Evolutionary conservation across 148 eudicot genomes (phyloP).

Genomic region (Bassia scoparia): DNA sequence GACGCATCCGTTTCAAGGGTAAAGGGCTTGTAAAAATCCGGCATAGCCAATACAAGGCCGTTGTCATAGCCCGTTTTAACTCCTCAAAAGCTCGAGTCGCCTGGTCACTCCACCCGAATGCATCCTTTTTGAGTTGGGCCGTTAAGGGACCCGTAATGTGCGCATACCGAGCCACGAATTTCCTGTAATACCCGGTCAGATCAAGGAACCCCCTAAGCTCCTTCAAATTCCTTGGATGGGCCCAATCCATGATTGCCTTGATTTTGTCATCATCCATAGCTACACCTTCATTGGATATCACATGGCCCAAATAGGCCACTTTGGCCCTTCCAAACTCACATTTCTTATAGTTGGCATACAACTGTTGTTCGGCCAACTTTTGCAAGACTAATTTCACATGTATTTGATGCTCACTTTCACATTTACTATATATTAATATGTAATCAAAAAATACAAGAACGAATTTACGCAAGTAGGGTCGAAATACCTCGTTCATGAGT

Average conservation of each 20-base stretch:
- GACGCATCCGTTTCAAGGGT: no score
- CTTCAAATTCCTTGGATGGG: neutral
- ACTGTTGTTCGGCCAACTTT: neutral
- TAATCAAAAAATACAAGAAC: neutral
- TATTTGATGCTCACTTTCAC: neutral
- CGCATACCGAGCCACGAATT: neutral
- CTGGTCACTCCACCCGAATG: neutral
- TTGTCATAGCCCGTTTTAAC: no score
- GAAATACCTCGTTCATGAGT: neutral
- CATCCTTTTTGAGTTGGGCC: neutral
- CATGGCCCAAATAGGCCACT: neutral
- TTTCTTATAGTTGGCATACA: neutral
- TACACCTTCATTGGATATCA: neutral
- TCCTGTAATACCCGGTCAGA: no score
- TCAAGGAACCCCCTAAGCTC: no score
- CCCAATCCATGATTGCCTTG: neutral
- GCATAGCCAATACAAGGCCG: neutral
- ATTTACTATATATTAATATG: neutral
- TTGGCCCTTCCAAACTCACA: neutral
- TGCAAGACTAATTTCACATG: neutral
- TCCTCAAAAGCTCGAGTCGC: neutral
- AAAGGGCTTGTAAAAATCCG: neutral
- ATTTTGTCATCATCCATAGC: neutral
- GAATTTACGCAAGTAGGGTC: neutral
- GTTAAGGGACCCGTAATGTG: neutral